Evolutionary conservation across 805 yeast genomes (phyloP).

Genomic region (Starmerella khaoyaiensis): DNA sequence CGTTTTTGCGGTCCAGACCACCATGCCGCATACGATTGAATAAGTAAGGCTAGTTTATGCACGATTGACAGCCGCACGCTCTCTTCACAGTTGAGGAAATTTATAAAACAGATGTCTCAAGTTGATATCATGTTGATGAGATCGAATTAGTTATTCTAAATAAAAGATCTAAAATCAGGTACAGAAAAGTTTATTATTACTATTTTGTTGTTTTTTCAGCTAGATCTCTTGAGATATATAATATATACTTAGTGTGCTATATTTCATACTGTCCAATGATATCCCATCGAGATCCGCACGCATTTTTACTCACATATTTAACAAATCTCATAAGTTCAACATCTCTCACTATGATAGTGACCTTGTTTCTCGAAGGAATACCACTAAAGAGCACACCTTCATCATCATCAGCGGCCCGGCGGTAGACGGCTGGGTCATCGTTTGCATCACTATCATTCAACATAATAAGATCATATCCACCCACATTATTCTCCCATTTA

Average conservation of each 20-base stretch:
- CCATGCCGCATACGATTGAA: too few species aligned
- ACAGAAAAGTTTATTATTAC: too few species aligned
- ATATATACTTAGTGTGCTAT: conserved; percentile 32
- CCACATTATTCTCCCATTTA: conserved; percentile 72
- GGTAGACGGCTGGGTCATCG: conserved; percentile 78
- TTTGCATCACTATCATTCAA: conserved; percentile 33
- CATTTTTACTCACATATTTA: conserved; percentile 78
- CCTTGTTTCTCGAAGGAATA: conserved; percentile 72
- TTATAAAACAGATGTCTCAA: too few species aligned
- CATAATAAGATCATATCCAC: conserved; percentile 93
- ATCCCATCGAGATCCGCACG: conserved; percentile 91
- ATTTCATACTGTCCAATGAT: conserved; percentile 69
- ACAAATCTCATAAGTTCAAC: conserved; percentile 78
- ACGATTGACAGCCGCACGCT: too few species aligned
- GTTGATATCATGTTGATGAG: too few species aligned
- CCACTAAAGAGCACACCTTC: conserved; percentile 66
- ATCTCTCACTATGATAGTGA: conserved; percentile 69
- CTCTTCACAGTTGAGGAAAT: too few species aligned
- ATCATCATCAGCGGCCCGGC: conserved; percentile 42
- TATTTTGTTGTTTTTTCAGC: too few species aligned
- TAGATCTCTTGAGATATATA: too few species aligned
- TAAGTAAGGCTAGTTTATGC: too few species aligned
- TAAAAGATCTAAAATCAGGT: too few species aligned
- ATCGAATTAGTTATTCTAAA: too few species aligned
- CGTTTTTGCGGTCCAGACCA: too few species aligned